phyloP scores from a whole-genome alignment of 2,329 filamentous ascomycete species.

The Aspergillus sp. region DNA sequence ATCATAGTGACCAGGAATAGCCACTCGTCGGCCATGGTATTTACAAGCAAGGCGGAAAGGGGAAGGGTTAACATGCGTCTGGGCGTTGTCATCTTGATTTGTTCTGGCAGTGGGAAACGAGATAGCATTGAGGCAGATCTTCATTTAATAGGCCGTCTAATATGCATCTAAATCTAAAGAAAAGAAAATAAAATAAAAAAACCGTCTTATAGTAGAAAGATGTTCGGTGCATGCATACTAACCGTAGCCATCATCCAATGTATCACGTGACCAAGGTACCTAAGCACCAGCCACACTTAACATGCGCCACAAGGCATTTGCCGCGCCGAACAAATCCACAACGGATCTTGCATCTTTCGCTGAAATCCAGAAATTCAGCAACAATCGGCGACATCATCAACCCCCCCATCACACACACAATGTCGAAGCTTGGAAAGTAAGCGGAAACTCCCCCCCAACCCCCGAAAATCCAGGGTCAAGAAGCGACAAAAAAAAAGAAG shows the following conservation, averaged over 20 bases:
- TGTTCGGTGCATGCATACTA: background rate
- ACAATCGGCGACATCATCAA: conserved; percentile 18
- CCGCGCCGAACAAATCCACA: conserved; percentile 45
- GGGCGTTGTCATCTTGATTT: background rate
- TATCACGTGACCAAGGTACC: conserved; percentile 19
- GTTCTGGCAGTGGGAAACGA: too few relatives aligned
- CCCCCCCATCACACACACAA: conserved; percentile 36
- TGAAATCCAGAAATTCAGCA: conserved; percentile 46
- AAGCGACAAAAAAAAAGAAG: background rate
- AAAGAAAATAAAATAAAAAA: background rate
- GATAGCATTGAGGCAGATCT: background rate
- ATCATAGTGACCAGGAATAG: background rate
- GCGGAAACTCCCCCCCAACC: conserved; percentile 19
- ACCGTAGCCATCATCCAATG: fast-evolving
- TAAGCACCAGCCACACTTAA: conserved; percentile 33
- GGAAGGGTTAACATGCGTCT: background rate
- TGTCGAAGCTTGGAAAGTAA: conserved; percentile 53
- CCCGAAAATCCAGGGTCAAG: conserved; percentile 1
- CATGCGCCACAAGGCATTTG: conserved; percentile 37
- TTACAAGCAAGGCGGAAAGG: background rate
- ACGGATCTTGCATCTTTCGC: conserved; percentile 42
- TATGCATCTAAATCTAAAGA: background rate
- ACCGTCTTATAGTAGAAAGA: background rate
- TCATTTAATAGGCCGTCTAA: background rate
- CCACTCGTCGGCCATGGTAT: too few relatives aligned